Conservation (phyloP, 169 alveolate genomes). For the Amoebophrya sp. region DNA sequence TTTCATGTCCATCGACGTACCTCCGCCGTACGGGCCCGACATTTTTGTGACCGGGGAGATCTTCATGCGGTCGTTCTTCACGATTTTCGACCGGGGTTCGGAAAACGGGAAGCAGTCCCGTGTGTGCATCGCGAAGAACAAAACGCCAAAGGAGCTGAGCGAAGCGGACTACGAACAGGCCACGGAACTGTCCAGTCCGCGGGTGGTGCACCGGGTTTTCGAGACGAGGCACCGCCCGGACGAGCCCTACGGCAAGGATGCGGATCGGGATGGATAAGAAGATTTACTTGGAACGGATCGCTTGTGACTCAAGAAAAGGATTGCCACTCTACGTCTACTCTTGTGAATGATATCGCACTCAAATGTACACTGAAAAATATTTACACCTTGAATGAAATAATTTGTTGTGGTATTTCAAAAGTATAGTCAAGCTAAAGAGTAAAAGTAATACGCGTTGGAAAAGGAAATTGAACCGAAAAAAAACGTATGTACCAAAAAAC, state of each 20-base stretch:
- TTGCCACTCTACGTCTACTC: too few relatives aligned
- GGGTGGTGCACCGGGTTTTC: not conserved
- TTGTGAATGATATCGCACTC: too few relatives aligned
- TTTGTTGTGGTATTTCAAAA: too few relatives aligned
- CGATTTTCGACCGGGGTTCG: not conserved
- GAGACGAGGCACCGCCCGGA: not conserved
- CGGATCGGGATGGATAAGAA: not conserved
- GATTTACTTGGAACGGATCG: too few relatives aligned
- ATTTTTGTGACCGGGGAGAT: not conserved
- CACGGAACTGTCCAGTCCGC: not conserved
- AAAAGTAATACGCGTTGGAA: too few relatives aligned
- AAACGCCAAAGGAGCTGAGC: not conserved
- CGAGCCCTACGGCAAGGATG: not conserved
- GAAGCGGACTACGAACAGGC: not conserved
- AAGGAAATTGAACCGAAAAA: too few relatives aligned
- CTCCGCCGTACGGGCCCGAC: constrained; percentile 8
- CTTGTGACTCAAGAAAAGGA: too few relatives aligned
- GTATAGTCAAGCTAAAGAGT: too few relatives aligned
- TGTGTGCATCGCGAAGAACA: constrained; percentile 23
- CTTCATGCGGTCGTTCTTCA: not conserved
- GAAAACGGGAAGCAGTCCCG: not conserved
- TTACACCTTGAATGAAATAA: too few relatives aligned
- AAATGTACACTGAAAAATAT: too few relatives aligned
- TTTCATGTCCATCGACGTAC: not conserved
- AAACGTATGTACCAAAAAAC: too few relatives aligned